Evolutionary conservation across 768 basidiomycete species (phyloP), one percentile per base, ranked within the genome.

Genomic region (Suillus alpinus): DNA sequence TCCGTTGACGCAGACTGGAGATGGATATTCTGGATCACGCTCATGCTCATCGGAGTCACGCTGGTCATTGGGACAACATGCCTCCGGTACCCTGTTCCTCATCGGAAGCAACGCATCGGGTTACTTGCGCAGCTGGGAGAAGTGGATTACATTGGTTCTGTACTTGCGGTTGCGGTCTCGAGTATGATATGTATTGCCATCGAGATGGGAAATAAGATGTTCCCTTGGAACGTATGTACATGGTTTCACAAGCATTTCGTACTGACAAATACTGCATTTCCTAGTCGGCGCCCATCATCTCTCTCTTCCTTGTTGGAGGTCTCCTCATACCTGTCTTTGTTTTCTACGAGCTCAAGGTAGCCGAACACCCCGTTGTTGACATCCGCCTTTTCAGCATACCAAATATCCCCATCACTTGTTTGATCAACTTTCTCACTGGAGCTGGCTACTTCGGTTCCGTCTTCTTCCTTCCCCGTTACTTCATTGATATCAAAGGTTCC

Each of bases 21-120:
- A 63, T 81, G 80, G 80, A 66, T 77, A 50, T 81, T 81, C 68
- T 81, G 78, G 69, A 79, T 79, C 59, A 75, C 75, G 0, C 52
- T 75, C 41, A 66, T 75, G 8, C 71, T 76, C 59, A 75, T 76
- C 26, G 68, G 60, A 26, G 16, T 74, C 2, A 76, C 72, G 7
- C 34, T 76, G 31, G 43, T 32, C 9, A 51, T 75, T 14, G 74
- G 71, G 13, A 60, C 69, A 20, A 20, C 66, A 8, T 72, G 66
- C 57, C 66, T 75, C 46, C 61, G 41, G 20, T 75, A 76, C 63
- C 72, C 74, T 13, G 71, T 75, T 13, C 75, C 74, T 0, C 68
- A 76, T 41, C 53, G 67, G 36, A 58, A 72, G 23, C 75, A 75
- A 40, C 65, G 69, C 56, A 60, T 65, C 39, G 74, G 74, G 16